A percentile compares a stretch with the other conserved stretches of the same genome.
These are phyloP conservation scores for Closterium sp. DNA, from an alignment of 139 green algal species.

Conservation along the genomic window DNA sequence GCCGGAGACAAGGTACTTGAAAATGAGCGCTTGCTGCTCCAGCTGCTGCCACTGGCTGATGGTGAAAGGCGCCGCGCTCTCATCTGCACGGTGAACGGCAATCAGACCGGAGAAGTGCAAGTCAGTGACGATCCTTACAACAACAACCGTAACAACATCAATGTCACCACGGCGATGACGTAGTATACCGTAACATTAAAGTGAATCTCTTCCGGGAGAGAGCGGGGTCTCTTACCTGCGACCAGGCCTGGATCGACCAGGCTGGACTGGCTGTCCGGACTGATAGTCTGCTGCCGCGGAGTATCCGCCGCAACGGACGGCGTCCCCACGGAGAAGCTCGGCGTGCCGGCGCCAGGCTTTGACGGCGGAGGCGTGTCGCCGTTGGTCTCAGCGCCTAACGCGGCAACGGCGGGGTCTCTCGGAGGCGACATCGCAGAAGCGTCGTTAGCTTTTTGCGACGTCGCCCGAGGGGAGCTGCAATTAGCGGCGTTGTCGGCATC, in stretches of 20 bases:
- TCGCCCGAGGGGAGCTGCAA: neutral
- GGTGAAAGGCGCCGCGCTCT: constrained; percentile 9
- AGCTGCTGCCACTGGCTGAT: constrained; percentile 28
- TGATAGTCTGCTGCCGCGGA: neutral
- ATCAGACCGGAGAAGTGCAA: neutral
- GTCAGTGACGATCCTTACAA: neutral
- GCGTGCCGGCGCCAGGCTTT: neutral
- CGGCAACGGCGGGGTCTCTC: neutral
- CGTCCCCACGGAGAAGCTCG: neutral
- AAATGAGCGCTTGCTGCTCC: constrained; percentile 32
- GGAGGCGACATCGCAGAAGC: neutral
- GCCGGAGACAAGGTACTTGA: constrained; percentile 30
- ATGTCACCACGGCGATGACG: too few relatives aligned
- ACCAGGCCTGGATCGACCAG: neutral
- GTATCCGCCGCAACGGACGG: neutral
- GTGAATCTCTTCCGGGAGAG: too few relatives aligned
- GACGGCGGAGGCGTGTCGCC: neutral
- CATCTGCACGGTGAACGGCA: neutral
- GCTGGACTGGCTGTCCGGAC: neutral
- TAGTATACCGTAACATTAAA: too few relatives aligned
- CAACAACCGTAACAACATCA: too few relatives aligned
- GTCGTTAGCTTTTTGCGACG: neutral
- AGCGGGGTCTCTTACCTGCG: neutral
- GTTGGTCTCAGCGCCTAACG: neutral
- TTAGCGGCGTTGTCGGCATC: neutral